These are phyloP conservation scores for Chlorella sp. DNA, from an alignment of 139 green algal genomes.

Conservation along the genomic window DNA sequence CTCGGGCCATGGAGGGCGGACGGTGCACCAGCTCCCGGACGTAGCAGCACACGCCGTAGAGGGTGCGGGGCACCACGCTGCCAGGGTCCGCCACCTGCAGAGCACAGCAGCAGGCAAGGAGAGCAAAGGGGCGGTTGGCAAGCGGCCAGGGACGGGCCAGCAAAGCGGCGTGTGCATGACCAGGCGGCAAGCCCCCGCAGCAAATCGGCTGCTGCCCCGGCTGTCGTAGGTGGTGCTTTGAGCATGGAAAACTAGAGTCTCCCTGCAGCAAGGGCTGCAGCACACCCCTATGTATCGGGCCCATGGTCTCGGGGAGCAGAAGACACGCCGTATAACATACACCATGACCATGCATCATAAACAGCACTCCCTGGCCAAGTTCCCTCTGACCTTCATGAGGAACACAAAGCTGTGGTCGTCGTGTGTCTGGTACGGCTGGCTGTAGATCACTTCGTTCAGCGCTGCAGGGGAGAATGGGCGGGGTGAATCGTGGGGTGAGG, in stretches of 20 bases:
- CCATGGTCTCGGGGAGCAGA: no score
- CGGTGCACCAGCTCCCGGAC: slow-evolving; percentile 83
- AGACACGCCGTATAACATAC: no score
- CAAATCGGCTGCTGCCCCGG: no score
- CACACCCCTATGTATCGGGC: no score
- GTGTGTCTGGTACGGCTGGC: slow-evolving; percentile 58
- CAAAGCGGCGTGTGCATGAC: no score
- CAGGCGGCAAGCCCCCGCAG: no score
- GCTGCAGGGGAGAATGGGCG: neutral
- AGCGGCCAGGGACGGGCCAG: neutral
- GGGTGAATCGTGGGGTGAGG: neutral
- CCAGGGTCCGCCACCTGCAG: slow-evolving; percentile 55
- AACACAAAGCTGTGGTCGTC: slow-evolving; percentile 81
- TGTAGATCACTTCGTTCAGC: slow-evolving; percentile 83
- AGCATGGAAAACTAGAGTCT: no score
- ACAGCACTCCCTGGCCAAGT: neutral
- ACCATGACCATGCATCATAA: neutral
- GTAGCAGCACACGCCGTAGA: slow-evolving; percentile 89
- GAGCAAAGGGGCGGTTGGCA: no score
- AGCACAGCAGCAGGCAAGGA: neutral
- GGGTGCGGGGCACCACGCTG: slow-evolving; percentile 58
- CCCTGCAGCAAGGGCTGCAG: no score
- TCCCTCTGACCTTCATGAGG: slow-evolving; percentile 66
- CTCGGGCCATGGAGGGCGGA: slow-evolving; percentile 64
- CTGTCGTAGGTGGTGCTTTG: no score